Percentiles rank a stretch among this genome's conserved stretches.
Evolutionary conservation across 441 rosid genomes (phyloP).

Genomic region (Brassica hybrid): DNA sequence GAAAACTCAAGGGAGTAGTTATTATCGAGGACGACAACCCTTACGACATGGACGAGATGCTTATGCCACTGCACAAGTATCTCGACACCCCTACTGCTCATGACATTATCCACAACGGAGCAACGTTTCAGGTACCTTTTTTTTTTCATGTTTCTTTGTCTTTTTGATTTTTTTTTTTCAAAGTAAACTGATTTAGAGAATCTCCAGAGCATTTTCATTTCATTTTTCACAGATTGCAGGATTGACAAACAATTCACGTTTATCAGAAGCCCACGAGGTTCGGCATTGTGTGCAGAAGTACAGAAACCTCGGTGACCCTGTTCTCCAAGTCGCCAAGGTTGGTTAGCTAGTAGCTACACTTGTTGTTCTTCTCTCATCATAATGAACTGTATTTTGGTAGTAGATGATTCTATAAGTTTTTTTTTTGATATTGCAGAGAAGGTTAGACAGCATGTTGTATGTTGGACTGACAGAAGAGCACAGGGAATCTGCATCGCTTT

Average conservation of each 20-base stretch:
- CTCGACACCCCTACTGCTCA: constrained; percentile 70
- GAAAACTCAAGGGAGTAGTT: constrained; percentile 54
- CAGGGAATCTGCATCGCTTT: constrained; percentile 93
- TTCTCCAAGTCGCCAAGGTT: constrained; percentile 92
- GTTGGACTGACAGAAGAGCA: constrained; percentile 98
- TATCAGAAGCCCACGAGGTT: constrained; percentile 76
- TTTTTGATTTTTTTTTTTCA: not conserved
- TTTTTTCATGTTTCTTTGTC: constrained; percentile 28
- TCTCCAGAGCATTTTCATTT: constrained; percentile 44
- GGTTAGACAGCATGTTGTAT: constrained; percentile 90
- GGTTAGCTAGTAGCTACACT: constrained; percentile 47
- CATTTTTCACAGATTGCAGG: constrained; percentile 79
- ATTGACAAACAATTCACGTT: constrained; percentile 88
- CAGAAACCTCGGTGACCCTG: constrained; percentile 72
- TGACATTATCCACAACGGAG: constrained; percentile 94
- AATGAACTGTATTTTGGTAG: constrained; percentile 24
- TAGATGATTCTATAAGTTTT: not conserved
- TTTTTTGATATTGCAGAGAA: constrained; percentile 74
- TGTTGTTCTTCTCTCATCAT: constrained; percentile 22
- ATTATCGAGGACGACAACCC: constrained; percentile 58
- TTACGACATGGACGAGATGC: constrained; percentile 78
- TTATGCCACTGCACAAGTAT: constrained; percentile 83
- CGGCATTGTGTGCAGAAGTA: constrained; percentile 84
- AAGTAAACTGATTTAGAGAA: constrained; percentile 25
- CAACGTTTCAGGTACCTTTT: constrained; percentile 80